These are phyloP conservation scores for Ophiocordyceps australis DNA, from an alignment of 2,329 filamentous ascomycete species.

Conservation along the genomic window DNA sequence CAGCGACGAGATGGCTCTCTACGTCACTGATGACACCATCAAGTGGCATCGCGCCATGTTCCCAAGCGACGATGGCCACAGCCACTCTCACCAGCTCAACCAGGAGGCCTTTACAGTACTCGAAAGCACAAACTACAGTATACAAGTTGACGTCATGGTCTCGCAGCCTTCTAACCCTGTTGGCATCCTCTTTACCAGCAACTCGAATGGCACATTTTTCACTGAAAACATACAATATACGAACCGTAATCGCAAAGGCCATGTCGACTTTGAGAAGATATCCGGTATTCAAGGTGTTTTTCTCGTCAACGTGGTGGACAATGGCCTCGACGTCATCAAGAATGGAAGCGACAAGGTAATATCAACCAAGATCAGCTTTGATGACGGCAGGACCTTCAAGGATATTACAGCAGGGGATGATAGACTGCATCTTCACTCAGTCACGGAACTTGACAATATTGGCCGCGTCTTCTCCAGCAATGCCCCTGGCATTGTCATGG, in stretches of 20 bases:
- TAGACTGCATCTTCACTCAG: conserved; percentile 74
- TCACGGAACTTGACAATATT: conserved; percentile 66
- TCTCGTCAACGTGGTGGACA: conserved; percentile 75
- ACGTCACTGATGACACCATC: conserved; percentile 66
- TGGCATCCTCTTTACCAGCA: conserved; percentile 85
- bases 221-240: conserved; percentile 83
- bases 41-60: conserved; percentile 90
- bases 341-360: conserved; percentile 44
- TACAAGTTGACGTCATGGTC: conserved; percentile 87
- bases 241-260: conserved; percentile 58
- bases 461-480: conserved; percentile 87
- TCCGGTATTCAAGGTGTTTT: conserved; percentile 83
- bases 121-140: conserved; percentile 94
- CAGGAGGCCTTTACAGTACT: conserved; percentile 86
- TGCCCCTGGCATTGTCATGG: conserved; percentile 86
- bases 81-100: conserved; percentile 50
- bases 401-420: conserved; percentile 49
- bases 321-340: conserved; percentile 56
- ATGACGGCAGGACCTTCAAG: conserved; percentile 80
- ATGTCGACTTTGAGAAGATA: conserved; percentile 92
- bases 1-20: conserved; percentile 83
- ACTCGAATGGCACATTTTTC: conserved; percentile 94
- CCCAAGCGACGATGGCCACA: conserved; percentile 53
- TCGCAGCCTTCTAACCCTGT: conserved; percentile 46
- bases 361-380: conserved; percentile 75